Base-by-base conservation (phyloP, 1,139 yeast species). In the Sugiyamaella neomexicana region DNA sequence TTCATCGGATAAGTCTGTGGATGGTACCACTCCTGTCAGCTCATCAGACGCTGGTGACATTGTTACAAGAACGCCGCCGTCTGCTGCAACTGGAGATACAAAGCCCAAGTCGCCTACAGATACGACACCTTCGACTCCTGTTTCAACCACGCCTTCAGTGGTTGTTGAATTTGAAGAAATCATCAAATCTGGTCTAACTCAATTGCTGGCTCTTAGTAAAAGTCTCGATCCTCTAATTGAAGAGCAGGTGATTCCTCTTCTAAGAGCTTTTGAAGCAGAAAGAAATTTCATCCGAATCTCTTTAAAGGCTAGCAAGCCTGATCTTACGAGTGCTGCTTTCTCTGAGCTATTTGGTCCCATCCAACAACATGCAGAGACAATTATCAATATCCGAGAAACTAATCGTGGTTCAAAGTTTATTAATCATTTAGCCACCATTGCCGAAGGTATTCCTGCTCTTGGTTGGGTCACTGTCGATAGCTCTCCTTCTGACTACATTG, bases 361-460 rank as follows among this genome's bases (percentile, higher is more conserved):
- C 58, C 86, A 86, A 65, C 79, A 77, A 53, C 73, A 77, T 44
- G 81, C 90, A 45, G 78, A 76, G 59, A 73, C 76, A 46, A 81
- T 89, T 60, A 80, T 78, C 57, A 78, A 77, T 36, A 67, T 87
- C 63, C 88, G 91, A 65, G 98, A 93, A 62, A 73, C 76, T 39
- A 86, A 88, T 68, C 82, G 97, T 61, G 77, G 79, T 44, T 84
- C 89, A 20, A 77, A 80, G 58, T 78, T 74, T 61, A 79, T 77
- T 68, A 82, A 88, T 66, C 90, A 88, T 67, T 78, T 93, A 69
- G 89, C 86, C 63, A 81, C 97, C 1, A 77, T 95, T 50, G 81
- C 91, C 39, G 98, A 93, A 68, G 97, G 97, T 50, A 82, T 88
- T 6, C 91, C 96, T 5, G 89, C 89, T 2, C 76, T 91, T 58